Base-by-base conservation (phyloP, 2,329 filamentous ascomycete genomes). In the Endoconidiophora laricicola region DNA sequence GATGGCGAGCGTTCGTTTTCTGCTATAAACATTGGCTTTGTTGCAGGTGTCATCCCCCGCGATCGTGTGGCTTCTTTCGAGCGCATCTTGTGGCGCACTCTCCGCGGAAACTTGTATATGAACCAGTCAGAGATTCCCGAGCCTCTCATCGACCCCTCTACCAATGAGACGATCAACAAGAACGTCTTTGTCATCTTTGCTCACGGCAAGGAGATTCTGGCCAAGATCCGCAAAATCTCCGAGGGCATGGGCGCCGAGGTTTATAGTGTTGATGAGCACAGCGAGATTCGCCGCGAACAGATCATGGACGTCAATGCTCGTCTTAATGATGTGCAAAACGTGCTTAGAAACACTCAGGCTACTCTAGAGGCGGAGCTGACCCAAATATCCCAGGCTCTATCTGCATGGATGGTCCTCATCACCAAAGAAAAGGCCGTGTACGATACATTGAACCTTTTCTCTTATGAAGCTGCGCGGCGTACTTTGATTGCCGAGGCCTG, bases 111-210 rank as follows among this genome's bases (percentile, higher is more conserved):
- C 66, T 71, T 98, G 56, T 98, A 96, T 74, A 98, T 98, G 91
- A 98, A 98, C 68, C 93, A 98, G 71, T 90, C 90, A 39, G 91
- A 98, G 72, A 98, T 98, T 55, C 81, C 87, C 6, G 90, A 98
- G 64, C 79, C 86, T 37, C 82, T 98, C 58, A 74, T 94, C 63
- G 86, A 98, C 64, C 90, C 91, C 14, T 76, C 83, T 62, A 94
- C 79, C 69, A 95, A 96, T 63, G 90, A 96, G 67, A 74, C 85
- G 56, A 75, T 93, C 58, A 79, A 83, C 71, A 98, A 98, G 79
- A 98, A 95, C 59, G 91, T 98, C 50, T 98, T 98, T 61, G 90
- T 98, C 61, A 98, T 98, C 65, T 98, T 98, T 60, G 91, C 91
- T 10, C 91, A 98, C 61, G 91, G 91, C 62, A 94, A 94, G 67